Conservation (phyloP, 257 asterid species). For the Nicotiana undulata region DNA sequence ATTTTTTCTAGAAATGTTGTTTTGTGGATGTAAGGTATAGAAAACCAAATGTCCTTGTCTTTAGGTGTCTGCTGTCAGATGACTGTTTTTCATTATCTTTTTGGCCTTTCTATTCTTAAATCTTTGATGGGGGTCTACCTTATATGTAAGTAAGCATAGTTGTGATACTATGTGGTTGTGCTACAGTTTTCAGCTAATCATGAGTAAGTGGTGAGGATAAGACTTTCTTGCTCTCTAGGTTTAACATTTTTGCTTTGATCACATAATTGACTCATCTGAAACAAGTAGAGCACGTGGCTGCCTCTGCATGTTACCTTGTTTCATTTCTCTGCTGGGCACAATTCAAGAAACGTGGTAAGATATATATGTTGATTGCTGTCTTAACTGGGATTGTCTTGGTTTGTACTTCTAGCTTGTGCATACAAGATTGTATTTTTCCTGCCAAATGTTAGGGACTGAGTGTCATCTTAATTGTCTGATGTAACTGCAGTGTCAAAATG, state of each 20-base stretch:
- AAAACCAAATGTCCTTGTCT: slow-evolving; percentile 21
- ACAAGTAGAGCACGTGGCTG: neutral
- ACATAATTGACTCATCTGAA: neutral
- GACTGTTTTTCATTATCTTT: slow-evolving; percentile 19
- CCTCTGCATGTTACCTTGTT: too few species aligned
- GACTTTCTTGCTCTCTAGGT: neutral
- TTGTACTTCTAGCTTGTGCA: neutral
- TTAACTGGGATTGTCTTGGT: neutral
- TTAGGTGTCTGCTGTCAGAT: slow-evolving; percentile 21
- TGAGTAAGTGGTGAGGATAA: neutral
- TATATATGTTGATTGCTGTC: too few species aligned
- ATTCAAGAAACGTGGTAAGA: too few species aligned
- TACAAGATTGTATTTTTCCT: neutral
- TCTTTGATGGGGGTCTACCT: slow-evolving; percentile 23
- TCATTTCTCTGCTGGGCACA: too few species aligned
- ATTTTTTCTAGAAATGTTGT: neutral
- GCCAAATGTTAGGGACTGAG: neutral
- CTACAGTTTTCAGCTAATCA: neutral
- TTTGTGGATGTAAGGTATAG: slow-evolving; percentile 4
- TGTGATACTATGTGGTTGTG: neutral
- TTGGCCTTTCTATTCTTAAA: slow-evolving; percentile 7
- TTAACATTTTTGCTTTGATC: neutral
- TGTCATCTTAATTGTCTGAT: slow-evolving; percentile 7
- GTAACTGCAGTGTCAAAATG: slow-evolving; percentile 4
- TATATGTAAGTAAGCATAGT: slow-evolving; percentile 11